Evolutionary conservation across 768 basidiomycete genomes (phyloP).

Genomic region (Myochromella boudieri): DNA sequence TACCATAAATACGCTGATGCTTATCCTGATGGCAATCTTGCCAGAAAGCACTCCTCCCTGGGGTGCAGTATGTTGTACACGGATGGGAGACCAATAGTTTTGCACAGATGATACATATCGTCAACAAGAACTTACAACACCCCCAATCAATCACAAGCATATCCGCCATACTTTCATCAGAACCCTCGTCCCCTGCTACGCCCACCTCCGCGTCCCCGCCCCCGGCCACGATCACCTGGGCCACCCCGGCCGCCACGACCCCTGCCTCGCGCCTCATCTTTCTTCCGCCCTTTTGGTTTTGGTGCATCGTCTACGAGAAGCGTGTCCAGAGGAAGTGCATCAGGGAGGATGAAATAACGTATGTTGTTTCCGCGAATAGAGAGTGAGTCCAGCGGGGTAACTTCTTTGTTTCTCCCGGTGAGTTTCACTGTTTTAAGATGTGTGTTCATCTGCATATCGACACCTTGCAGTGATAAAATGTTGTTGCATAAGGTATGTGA

Average conservation of each 20-base stretch:
- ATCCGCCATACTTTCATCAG: too few relatives aligned
- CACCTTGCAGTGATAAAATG: slow-evolving; percentile 51
- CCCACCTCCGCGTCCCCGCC: slow-evolving; percentile 51
- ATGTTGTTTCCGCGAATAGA: slow-evolving; percentile 97
- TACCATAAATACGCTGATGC: too few relatives aligned
- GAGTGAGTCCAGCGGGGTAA: slow-evolving; percentile 81
- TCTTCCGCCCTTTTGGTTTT: slow-evolving; percentile 90
- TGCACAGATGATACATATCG: too few relatives aligned
- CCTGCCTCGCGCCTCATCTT: slow-evolving; percentile 76
- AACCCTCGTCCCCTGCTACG: slow-evolving; percentile 32
- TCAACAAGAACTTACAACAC: too few relatives aligned
- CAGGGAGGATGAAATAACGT: slow-evolving; percentile 96
- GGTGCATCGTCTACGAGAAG: slow-evolving; percentile 97
- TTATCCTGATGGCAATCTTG: too few relatives aligned
- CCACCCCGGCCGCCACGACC: slow-evolving; percentile 50
- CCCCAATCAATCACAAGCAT: too few relatives aligned
- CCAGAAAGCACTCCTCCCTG: too few relatives aligned
- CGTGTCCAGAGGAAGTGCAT: slow-evolving; percentile 94
- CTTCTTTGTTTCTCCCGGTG: slow-evolving; percentile 89
- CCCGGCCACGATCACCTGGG: slow-evolving; percentile 52
- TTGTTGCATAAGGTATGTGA: slow-evolving; percentile 3
- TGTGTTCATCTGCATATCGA: slow-evolving; percentile 99
- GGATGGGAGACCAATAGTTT: too few relatives aligned
- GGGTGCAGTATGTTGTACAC: too few relatives aligned
- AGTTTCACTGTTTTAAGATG: slow-evolving; percentile 98